phyloP scores from a whole-genome alignment of 441 rosid genomes.

The Pelargonium myrrhifolium region DNA sequence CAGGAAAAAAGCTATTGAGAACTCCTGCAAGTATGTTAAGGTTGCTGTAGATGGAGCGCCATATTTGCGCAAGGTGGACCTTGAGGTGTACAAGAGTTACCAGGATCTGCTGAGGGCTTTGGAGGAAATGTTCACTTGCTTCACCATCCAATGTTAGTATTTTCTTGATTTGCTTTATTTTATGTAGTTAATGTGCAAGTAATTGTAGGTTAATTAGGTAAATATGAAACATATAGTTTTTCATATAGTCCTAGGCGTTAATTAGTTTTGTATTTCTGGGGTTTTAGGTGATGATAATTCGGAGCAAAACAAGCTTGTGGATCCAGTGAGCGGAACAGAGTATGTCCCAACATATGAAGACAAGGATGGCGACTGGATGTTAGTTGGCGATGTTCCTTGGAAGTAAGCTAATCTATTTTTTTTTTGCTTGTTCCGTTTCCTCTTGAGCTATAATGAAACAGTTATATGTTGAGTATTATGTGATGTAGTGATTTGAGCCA shows the following conservation, averaged over 20 bases:
- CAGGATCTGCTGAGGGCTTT: constrained; percentile 17
- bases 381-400: constrained; percentile 36
- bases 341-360: constrained; percentile 31
- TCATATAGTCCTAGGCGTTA: too few species aligned
- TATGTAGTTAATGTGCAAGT: not conserved
- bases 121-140: constrained; percentile 22
- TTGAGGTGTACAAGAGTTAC: constrained; percentile 16
- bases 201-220: not conserved
- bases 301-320: constrained; percentile 13
- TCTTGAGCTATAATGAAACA: not conserved
- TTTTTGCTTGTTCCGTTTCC: not conserved
- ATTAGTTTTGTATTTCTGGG: too few species aligned
- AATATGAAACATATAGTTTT: not conserved
- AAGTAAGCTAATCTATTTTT: constrained; percentile 25
- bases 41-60: constrained; percentile 28
- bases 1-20: constrained; percentile 19
- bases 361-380: constrained; percentile 31
- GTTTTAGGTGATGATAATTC: constrained; percentile 9
- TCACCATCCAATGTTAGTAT: constrained; percentile 10
- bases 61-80: constrained; percentile 24
- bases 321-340: constrained; percentile 16
- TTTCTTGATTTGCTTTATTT: not conserved
- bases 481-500: not conserved
- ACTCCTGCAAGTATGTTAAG: constrained; percentile 22
- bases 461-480: not conserved